Base-by-base conservation (phyloP, 2,329 filamentous ascomycete genomes). In the Cladosporium sp. region DNA sequence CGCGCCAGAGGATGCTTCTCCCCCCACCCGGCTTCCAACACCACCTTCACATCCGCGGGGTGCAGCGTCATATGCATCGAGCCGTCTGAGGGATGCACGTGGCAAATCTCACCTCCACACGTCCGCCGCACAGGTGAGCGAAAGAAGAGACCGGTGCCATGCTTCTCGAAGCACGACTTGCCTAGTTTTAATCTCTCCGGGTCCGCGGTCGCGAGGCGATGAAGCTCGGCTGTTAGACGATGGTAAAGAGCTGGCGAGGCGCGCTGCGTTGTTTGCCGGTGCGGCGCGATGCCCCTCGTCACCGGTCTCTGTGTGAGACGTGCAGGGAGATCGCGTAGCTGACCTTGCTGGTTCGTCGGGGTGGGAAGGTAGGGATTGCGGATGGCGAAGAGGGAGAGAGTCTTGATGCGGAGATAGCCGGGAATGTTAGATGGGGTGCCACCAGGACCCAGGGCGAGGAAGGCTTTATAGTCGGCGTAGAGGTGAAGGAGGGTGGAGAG, bases 61-160 rank as follows among this genome's bases (percentile, higher is more conserved):
- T 93, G 88, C 47, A 95, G 75, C 43, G 83, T 88, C 70, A 93
- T 75, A 68, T 95, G 89, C 77, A 93, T 75, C 3, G 83, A 86
- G 54, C 85, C 80, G 58, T 93, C 89, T 19, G 78, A 83, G 43
- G 84, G 80, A 68, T 95, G 89, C 9, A 89, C 81, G 66, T 95
- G 89, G 60, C 82, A 86, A 38, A 95, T 80, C 69, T 95, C 89
- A n/a, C 88, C 88, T 58, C 85, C 80, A 59, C 85, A 89, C 9
- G 83, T 88, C 24, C 80, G 79, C 63, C 85, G 85, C 55, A 85
- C 73, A 0, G 85, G 84, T 44, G 79, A 74, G 2, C 72, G 74
- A 1, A 85, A 79, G 67, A 92, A 93, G 0, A 95, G 76, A 0
- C 85, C 88, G 5, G 88, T 78, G 37, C 86, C 86, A 63, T 92